A percentile compares a stretch with the other conserved stretches of the same genome.
Conservation (phyloP, 78 protist genomes). For the Thecamonas trahens region DNA sequence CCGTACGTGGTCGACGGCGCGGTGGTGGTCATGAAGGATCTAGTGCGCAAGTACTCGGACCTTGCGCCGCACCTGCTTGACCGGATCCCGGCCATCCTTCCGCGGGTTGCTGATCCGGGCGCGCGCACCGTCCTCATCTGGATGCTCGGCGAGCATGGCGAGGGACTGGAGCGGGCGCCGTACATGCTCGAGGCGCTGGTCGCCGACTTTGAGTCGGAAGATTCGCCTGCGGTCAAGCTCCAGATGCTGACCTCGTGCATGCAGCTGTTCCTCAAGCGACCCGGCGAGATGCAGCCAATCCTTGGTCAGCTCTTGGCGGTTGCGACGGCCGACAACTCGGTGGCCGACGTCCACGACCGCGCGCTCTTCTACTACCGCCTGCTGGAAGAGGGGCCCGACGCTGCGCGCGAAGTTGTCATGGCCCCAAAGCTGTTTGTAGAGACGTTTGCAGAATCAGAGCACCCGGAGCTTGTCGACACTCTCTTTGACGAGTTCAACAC, state of each 20-base stretch:
- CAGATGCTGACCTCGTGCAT: conserved; percentile 52
- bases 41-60: not conserved
- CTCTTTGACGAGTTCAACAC: conserved; percentile 85
- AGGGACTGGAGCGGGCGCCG: conserved; percentile 52
- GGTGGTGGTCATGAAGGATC: too few relatives aligned
- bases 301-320: conserved; percentile 1
- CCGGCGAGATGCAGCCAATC: conserved; percentile 61
- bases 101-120: not conserved
- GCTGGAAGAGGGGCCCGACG: conserved; percentile 21
- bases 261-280: conserved; percentile 68
- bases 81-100: not conserved
- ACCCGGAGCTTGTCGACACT: conserved; percentile 26
- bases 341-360: conserved; percentile 82
- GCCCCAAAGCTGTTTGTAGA: not conserved
- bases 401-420: conserved; percentile 8
- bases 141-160: conserved; percentile 81
- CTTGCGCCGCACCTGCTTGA: not conserved
- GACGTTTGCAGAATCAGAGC: conserved; percentile 23
- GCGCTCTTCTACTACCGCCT: conserved; percentile 78
- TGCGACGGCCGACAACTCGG: not conserved
- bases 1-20: too few relatives aligned
- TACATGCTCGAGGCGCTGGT: conserved; percentile 69
- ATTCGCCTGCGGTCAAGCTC: conserved; percentile 40
- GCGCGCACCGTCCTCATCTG: conserved; percentile 71
- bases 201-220: conserved; percentile 19